A percentile compares a stretch with the other conserved stretches of the same genome.
Evolutionary conservation across 768 basidiomycete genomes (phyloP).

Genomic region (Kwoniella heveanensis): DNA sequence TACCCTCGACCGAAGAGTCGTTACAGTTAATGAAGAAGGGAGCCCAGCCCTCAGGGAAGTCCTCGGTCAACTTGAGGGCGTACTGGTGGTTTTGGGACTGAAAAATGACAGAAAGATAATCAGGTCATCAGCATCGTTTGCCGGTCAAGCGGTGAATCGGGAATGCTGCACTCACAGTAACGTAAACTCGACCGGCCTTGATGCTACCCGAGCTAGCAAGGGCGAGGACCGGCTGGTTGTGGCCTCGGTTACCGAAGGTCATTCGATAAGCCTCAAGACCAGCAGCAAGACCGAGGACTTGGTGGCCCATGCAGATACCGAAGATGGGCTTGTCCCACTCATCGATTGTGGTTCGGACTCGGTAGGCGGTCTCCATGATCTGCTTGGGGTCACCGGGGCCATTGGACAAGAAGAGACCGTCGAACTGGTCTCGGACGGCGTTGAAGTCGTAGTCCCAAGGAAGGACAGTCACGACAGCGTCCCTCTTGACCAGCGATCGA

Average conservation of each 20-base stretch:
- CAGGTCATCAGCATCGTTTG: no score
- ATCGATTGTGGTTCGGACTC: constrained; percentile 75
- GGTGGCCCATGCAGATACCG: constrained; percentile 99
- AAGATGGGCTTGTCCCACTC: constrained; percentile 95
- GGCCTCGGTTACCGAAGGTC: constrained; percentile 99
- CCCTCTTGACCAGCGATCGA: constrained; percentile 85
- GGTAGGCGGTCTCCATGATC: constrained; percentile 79
- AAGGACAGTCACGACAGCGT: constrained; percentile 87
- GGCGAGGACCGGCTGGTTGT: constrained; percentile 97
- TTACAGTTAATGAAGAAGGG: constrained; percentile 99
- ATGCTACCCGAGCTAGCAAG: constrained; percentile 91
- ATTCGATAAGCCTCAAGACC: constrained; percentile 96
- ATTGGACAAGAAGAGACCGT: constrained; percentile 94
- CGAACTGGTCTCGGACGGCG: constrained; percentile 80
- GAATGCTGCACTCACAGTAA: constrained; percentile 60
- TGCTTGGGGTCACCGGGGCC: constrained; percentile 92
- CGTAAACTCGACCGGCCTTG: constrained; percentile 93
- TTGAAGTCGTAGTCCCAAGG: constrained; percentile 99
- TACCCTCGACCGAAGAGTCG: constrained; percentile 97
- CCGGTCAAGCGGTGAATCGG: no score
- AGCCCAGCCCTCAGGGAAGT: constrained; percentile 96
- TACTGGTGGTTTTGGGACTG: constrained; percentile 86
- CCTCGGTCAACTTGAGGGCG: constrained; percentile 88
- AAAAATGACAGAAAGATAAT: no score
- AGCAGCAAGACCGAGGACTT: constrained; percentile 95